These are phyloP conservation scores for Lodderomyces parapsilosis DNA, from an alignment of 1,139 yeast genomes.

Conservation along the genomic window DNA sequence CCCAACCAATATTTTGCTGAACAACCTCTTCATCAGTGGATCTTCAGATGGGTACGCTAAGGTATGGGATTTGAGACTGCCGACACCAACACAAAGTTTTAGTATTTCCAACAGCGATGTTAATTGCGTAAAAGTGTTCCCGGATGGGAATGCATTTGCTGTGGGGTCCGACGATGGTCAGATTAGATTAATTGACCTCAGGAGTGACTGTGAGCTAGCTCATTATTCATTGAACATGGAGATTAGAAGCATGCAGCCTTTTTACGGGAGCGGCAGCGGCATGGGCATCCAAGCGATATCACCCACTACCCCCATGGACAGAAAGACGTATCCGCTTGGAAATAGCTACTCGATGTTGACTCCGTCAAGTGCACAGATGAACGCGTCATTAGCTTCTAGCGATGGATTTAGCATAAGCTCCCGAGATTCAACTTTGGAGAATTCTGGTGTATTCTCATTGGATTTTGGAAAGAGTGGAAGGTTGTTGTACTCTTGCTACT, in stretches of 20 bases:
- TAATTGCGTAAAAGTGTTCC: slow-evolving; percentile 63
- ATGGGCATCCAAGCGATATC: slow-evolving; percentile 3
- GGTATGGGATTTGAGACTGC: slow-evolving; percentile 67
- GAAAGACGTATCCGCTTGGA: slow-evolving; percentile 3
- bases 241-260: slow-evolving; percentile 6
- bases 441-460: slow-evolving; percentile 65
- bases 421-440: slow-evolving; percentile 40
- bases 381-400: slow-evolving; percentile 3
- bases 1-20: slow-evolving; percentile 19
- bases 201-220: slow-evolving; percentile 73
- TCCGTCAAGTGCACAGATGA: slow-evolving; percentile 6
- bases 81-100: slow-evolving; percentile 57
- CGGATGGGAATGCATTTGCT: slow-evolving; percentile 65
- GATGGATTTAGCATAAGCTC: slow-evolving; percentile 10
- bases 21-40: slow-evolving; percentile 59
- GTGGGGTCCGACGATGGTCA: slow-evolving; percentile 81
- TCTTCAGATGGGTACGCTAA: slow-evolving; percentile 73
- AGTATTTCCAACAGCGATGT: slow-evolving; percentile 66
- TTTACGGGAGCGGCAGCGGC: neutral
- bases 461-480: slow-evolving; percentile 80
- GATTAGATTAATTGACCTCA: slow-evolving; percentile 68
- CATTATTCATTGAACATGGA: slow-evolving; percentile 39
- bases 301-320: slow-evolving; percentile 4
- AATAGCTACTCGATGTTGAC: neutral
- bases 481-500: slow-evolving; percentile 69